Percentiles rank a stretch among this genome's conserved stretches.
phyloP scores from a whole-genome alignment of 139 green algal genomes.

The Ulvella scutata region DNA sequence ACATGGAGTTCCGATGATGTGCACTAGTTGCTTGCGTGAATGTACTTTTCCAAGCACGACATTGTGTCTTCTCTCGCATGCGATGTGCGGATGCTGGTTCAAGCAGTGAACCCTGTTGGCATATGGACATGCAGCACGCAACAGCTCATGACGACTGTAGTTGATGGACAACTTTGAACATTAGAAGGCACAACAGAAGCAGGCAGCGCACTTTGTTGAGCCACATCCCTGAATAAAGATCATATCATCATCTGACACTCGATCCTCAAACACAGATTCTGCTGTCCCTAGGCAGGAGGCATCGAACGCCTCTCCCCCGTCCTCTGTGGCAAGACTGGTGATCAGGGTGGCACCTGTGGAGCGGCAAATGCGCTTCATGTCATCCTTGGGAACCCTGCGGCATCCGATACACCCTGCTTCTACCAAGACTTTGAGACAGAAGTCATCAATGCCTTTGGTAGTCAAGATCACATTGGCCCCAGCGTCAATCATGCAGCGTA shows the following conservation, averaged over 20 bases:
- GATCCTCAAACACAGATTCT: slow-evolving; percentile 52
- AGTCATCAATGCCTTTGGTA: slow-evolving; percentile 99
- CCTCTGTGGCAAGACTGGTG: slow-evolving; percentile 87
- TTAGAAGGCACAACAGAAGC: slow-evolving; percentile 22
- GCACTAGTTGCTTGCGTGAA: too few species aligned
- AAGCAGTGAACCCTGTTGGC: too few species aligned
- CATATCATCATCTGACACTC: slow-evolving; percentile 40
- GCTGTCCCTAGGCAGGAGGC: slow-evolving; percentile 40
- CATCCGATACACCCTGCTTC: slow-evolving; percentile 84
- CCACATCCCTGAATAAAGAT: slow-evolving; percentile 26
- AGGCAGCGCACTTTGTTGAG: background rate
- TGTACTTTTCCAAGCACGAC: too few species aligned
- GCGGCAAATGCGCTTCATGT: slow-evolving; percentile 84
- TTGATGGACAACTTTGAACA: too few species aligned
- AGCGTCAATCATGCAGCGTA: slow-evolving; percentile 78
- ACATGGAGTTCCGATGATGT: too few species aligned
- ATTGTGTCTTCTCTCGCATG: too few species aligned
- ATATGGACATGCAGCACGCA: too few species aligned
- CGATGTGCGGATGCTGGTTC: too few species aligned
- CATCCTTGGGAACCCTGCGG: slow-evolving; percentile 85
- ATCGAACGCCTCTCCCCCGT: slow-evolving; percentile 93
- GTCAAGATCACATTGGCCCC: slow-evolving; percentile 96
- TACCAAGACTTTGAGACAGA: slow-evolving; percentile 98
- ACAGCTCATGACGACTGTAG: too few species aligned
- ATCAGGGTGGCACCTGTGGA: slow-evolving; percentile 78